Evolutionary conservation across 1,284 basidiomycete genomes (phyloP), one percentile per base, ranked within the genome.

Genomic region (Tilletia indica): DNA sequence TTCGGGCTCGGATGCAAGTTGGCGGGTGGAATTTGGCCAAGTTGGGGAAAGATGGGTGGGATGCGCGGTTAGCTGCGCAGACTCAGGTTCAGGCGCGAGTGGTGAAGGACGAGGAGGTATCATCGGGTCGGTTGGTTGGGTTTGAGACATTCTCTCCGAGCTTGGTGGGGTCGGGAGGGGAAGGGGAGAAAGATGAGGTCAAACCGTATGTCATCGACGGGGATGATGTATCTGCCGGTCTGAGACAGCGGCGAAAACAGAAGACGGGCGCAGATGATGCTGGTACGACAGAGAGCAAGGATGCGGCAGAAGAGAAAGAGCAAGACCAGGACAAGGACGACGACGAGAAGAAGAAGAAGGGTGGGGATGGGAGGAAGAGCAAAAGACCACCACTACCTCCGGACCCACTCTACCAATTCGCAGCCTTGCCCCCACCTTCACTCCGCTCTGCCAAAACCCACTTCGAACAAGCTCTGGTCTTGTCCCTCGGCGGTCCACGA

Each of bases 381-480:
- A 63, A 61, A 49, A n/a, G 69, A 39, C 45, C 69, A 47, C 25
- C n/a, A 19, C 63, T 42, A 31, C 45, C 70, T 12, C 67, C 47
- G 42, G 70, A 71, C 21, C 61, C 70, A 11, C 70, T 71, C 19
- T 71, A 71, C 21, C 70, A 71, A 39, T 71, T 67, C 56, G 61
- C 70, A 21, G 64, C 70, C 25, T n/a, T 71, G 2, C 70, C 70
- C n/a, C 70, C 70, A 4, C 70, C 61, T 4, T 54, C 58, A n/a
- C 48, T 71, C 11, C 63, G 70, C 3, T 21, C 34, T 2, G 70
- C 70, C 16, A 64, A 71, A 34, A 25, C 45, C 0, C 16, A 68
- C 19, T 71, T 71, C 34, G 56, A 38, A 34, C 16, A 16, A 19
- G 63, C 64, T 34, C 48, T 71, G 47, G 21, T 39, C 19, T 6